A percentile compares a stretch with the other conserved stretches of the same genome.
phyloP scores from a whole-genome alignment of 208 protist species.

The Wallacemonas sp. region DNA sequence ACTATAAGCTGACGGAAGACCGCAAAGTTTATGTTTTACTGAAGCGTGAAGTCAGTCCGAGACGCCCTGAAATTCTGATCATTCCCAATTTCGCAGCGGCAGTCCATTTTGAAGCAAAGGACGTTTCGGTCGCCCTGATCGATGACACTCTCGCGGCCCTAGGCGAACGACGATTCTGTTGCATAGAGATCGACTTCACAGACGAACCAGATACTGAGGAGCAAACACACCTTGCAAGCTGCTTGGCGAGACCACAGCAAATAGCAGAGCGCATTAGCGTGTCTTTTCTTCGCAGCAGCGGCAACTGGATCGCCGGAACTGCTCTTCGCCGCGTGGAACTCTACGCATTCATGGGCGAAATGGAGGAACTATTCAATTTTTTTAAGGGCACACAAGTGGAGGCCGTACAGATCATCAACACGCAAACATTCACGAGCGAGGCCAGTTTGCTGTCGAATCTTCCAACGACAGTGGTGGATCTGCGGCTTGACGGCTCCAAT shows the following conservation, averaged over 20 bases:
- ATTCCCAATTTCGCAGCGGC: background rate
- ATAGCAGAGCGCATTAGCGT: background rate
- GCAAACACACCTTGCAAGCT: background rate
- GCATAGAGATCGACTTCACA: conserved; percentile 1
- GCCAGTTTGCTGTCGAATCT: background rate
- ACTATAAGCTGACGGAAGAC: too few species aligned
- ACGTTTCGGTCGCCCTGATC: background rate
- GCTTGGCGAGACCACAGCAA: background rate
- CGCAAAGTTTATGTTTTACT: too few species aligned
- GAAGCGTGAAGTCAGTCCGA: too few species aligned
- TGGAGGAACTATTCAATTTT: background rate
- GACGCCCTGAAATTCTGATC: background rate
- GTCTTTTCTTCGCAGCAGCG: background rate
- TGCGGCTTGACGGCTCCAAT: background rate
- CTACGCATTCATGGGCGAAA: background rate
- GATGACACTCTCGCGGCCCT: background rate
- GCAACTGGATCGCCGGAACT: background rate
- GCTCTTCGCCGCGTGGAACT: background rate
- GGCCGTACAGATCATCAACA: background rate
- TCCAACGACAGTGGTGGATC: background rate
- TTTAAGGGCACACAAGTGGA: background rate
- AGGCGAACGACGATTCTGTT: background rate
- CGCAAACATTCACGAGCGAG: background rate
- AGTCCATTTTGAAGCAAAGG: background rate
- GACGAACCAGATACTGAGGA: background rate